Evolutionary conservation across 495 filamentous ascomycete species (phyloP).

Genomic region (Aspergillus sparsus): DNA sequence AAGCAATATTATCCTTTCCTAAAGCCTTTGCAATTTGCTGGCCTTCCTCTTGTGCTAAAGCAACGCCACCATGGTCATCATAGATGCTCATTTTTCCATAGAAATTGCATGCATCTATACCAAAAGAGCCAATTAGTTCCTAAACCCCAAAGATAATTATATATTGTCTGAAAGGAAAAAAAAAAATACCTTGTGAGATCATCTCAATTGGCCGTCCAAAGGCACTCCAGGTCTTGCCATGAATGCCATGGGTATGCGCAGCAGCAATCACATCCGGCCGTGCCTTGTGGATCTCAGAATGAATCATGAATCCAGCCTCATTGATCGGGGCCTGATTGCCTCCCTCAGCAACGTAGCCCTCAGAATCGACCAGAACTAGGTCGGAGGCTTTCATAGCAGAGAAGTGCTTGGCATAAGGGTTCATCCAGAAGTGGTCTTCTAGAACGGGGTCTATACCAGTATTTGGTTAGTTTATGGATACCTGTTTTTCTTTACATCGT

Average conservation of each 20-base stretch:
- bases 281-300: constrained; percentile 53
- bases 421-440: constrained; percentile 66
- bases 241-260: constrained; percentile 51
- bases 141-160: neutral
- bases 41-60: constrained; percentile 63
- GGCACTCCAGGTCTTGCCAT: constrained; percentile 50
- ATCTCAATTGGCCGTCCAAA: constrained; percentile 52
- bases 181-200: constrained; percentile 46
- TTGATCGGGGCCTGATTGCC: constrained; percentile 56
- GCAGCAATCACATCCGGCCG: constrained; percentile 53
- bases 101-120: constrained; percentile 58
- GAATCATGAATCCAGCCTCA: constrained; percentile 71
- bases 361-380: constrained; percentile 51
- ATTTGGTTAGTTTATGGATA: neutral
- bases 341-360: constrained; percentile 53
- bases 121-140: constrained; percentile 6
- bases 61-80: constrained; percentile 55
- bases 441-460: constrained; percentile 41
- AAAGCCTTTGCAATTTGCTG: constrained; percentile 58
- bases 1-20: constrained; percentile 61
- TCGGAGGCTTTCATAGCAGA: constrained; percentile 51
- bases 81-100: constrained; percentile 55
- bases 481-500: neutral
- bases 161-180: neutral
- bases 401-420: constrained; percentile 62